A percentile compares a stretch with the other conserved stretches of the same genome.
Conservation (phyloP, 306 rosid genomes). For the Biancaea sappan region DNA sequence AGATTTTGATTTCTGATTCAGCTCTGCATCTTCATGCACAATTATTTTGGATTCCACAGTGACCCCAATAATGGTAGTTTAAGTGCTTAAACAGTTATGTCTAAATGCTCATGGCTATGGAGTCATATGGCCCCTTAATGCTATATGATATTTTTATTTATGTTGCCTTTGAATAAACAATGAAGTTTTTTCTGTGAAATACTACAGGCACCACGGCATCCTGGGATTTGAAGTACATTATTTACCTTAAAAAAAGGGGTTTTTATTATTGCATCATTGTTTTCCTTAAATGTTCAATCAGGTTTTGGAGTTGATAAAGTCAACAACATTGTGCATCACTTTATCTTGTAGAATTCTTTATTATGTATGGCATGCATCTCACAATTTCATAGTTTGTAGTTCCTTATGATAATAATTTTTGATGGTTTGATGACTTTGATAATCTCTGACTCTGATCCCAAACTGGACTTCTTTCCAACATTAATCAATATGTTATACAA, state of each 20-base stretch:
- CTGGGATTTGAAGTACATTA: background rate
- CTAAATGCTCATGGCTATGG: background rate
- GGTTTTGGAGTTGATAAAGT: slow-evolving; percentile 26
- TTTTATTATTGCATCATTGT: background rate
- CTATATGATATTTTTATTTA: background rate
- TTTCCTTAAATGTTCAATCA: slow-evolving; percentile 28
- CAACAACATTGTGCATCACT: slow-evolving; percentile 26
- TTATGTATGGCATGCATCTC: background rate
- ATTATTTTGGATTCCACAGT: background rate
- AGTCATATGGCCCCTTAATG: background rate
- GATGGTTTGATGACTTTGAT: background rate
- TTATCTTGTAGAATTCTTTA: background rate
- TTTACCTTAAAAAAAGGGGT: background rate
- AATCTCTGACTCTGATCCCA: background rate
- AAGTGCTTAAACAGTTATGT: background rate
- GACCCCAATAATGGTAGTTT: background rate
- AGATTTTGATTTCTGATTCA: slow-evolving; percentile 6
- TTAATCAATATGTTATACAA: slow-evolving; percentile 5
- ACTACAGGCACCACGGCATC: background rate
- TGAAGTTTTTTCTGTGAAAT: background rate
- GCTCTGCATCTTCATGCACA: background rate
- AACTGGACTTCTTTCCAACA: background rate
- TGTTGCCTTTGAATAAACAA: background rate
- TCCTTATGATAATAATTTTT: background rate
- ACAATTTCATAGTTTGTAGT: background rate